A percentile compares a stretch with the other conserved stretches of the same genome.
Conservation (phyloP, 805 yeast genomes). For the Tetrapisispora fleetii region DNA sequence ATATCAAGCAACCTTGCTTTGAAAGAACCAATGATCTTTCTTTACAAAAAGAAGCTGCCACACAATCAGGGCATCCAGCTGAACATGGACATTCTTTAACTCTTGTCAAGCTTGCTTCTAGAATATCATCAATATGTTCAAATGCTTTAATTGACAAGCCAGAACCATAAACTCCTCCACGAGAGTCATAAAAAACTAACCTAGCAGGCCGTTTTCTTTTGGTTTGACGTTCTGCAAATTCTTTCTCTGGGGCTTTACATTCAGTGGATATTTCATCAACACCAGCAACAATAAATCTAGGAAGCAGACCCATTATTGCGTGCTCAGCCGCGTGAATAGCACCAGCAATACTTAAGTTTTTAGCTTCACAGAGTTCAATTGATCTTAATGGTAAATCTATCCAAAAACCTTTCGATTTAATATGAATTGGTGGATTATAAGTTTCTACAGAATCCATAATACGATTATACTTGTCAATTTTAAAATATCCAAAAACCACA, state of each 20-base stretch:
- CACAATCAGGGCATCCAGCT: slow-evolving; percentile 69
- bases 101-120: slow-evolving; percentile 48
- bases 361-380: slow-evolving; percentile 45
- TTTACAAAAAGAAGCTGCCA: slow-evolving; percentile 72
- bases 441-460: slow-evolving; percentile 94
- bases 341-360: slow-evolving; percentile 65
- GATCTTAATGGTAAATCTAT: slow-evolving; percentile 70
- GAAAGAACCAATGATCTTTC: slow-evolving; percentile 78
- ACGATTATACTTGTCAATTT: slow-evolving; percentile 62
- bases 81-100: slow-evolving; percentile 59
- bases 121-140: slow-evolving; percentile 60
- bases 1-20: slow-evolving; percentile 71
- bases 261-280: slow-evolving; percentile 79
- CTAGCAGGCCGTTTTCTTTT: slow-evolving; percentile 77
- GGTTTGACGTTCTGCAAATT: slow-evolving; percentile 69
- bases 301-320: slow-evolving; percentile 70
- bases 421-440: slow-evolving; percentile 68
- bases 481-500: slow-evolving; percentile 87
- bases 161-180: slow-evolving; percentile 71
- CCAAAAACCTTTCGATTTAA: slow-evolving; percentile 80
- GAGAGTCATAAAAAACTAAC: slow-evolving; percentile 70
- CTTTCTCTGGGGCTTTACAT: slow-evolving; percentile 96
- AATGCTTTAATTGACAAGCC: slow-evolving; percentile 76
- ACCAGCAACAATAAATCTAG: slow-evolving; percentile 62
- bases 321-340: slow-evolving; percentile 97